phyloP scores from a whole-genome alignment of 139 green algal species.

The Pleodorina starrii region DNA sequence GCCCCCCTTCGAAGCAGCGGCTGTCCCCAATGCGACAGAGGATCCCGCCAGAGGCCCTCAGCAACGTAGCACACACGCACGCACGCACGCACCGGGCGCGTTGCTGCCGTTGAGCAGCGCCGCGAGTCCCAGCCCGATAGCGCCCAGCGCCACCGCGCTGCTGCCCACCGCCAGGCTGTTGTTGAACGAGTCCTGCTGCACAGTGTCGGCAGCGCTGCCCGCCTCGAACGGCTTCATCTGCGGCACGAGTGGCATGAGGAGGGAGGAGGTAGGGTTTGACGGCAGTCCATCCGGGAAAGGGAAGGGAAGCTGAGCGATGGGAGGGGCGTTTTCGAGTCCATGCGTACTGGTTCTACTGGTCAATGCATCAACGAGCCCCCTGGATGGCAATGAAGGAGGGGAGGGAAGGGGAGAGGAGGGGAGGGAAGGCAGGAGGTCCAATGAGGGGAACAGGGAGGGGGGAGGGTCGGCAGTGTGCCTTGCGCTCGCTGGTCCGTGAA shows the following conservation, averaged over 20 bases:
- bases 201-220: constrained; percentile 24
- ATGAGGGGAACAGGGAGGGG: no score
- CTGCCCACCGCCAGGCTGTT: constrained; percentile 2
- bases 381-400: no score
- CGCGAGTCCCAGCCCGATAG: constrained; percentile 26
- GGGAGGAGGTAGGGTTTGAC: no score
- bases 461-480: no score
- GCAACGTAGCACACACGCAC: not conserved
- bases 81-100: not conserved
- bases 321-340: no score
- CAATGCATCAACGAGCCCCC: no score
- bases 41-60: not conserved
- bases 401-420: no score
- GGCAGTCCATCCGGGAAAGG: no score
- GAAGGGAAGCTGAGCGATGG: no score
- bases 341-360: no score
- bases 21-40: not conserved
- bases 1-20: not conserved
- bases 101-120: not conserved
- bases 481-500: no score
- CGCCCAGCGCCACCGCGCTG: not conserved
- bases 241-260: not conserved
- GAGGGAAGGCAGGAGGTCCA: no score
- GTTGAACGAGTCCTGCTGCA: constrained; percentile 39
- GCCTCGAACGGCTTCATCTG: constrained; percentile 47